phyloP scores from a whole-genome alignment of 257 asterid species.

The Leonotis leonurus region DNA sequence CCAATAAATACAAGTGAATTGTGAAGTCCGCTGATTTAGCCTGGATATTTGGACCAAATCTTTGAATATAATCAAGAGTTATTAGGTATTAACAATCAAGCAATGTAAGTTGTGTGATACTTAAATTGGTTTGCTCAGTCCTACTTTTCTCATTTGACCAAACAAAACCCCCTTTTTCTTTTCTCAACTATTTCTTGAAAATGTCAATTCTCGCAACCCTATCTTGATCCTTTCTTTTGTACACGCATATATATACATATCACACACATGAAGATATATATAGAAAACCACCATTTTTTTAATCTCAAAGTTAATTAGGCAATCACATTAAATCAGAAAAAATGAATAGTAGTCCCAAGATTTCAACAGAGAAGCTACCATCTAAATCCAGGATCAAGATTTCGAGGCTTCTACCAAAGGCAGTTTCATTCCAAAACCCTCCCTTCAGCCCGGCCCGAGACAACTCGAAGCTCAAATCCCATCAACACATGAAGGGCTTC shows the following conservation, averaged over 20 bases:
- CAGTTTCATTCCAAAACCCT: constrained; percentile 38
- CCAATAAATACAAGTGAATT: background rate
- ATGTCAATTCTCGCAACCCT: constrained; percentile 24
- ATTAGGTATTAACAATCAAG: constrained; percentile 3
- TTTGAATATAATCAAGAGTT: constrained; percentile 16
- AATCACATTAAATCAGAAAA: no score
- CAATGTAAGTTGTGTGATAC: constrained; percentile 7
- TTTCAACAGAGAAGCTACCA: constrained; percentile 31
- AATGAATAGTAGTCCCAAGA: background rate
- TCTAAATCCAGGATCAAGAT: constrained; percentile 24
- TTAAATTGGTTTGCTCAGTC: constrained; percentile 19
- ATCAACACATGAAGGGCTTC: constrained; percentile 7
- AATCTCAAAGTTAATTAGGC: background rate
- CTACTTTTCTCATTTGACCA: constrained; percentile 26
- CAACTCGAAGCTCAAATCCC: constrained; percentile 21
- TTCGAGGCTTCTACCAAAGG: constrained; percentile 36
- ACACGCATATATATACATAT: background rate
- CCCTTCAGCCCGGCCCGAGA: constrained; percentile 32
- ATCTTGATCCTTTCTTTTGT: constrained; percentile 21
- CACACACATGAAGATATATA: constrained; percentile 1
- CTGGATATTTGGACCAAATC: constrained; percentile 23
- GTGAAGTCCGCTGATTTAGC: constrained; percentile 18
- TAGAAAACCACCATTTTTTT: background rate
- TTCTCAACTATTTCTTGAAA: constrained; percentile 11
- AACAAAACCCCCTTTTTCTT: background rate